Percentiles rank a stretch among this genome's conserved stretches.
Conservation (phyloP, 1,284 basidiomycete genomes). For the Ustilago esculenta region DNA sequence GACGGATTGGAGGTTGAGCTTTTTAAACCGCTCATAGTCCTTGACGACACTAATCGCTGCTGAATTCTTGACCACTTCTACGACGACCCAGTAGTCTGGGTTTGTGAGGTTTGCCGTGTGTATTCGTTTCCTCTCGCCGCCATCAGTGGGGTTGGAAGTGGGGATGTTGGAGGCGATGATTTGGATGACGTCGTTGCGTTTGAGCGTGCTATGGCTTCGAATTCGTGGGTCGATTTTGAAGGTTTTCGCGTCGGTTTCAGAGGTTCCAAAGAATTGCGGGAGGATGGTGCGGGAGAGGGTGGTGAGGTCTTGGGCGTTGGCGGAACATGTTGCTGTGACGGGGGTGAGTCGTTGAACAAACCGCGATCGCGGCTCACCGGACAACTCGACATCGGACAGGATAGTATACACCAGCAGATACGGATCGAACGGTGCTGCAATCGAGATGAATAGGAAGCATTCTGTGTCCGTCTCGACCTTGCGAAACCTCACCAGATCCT, state of each 20-base stretch:
- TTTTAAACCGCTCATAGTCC: slow-evolving; percentile 48
- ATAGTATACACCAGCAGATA: slow-evolving; percentile 40
- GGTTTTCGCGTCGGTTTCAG: slow-evolving; percentile 12
- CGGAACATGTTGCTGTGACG: slow-evolving; percentile 34
- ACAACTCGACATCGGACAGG: slow-evolving; percentile 44
- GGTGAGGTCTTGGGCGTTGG: slow-evolving; percentile 26
- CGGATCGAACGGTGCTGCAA: slow-evolving; percentile 34
- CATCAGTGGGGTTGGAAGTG: slow-evolving; percentile 9
- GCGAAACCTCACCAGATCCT: slow-evolving; percentile 28
- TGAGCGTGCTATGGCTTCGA: slow-evolving; percentile 49
- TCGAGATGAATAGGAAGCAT: slow-evolving; percentile 48
- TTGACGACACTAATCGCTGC: slow-evolving; percentile 51
- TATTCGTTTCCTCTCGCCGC: slow-evolving; percentile 7
- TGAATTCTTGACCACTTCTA: slow-evolving; percentile 55
- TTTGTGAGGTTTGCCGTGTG: slow-evolving; percentile 51
- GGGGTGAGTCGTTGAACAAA: slow-evolving; percentile 51
- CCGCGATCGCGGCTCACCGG: slow-evolving; percentile 51
- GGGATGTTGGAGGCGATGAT: slow-evolving; percentile 49
- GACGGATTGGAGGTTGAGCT: slow-evolving; percentile 53
- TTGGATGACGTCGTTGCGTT: slow-evolving; percentile 51
- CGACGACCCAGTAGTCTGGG: slow-evolving; percentile 54
- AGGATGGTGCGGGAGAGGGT: slow-evolving; percentile 28
- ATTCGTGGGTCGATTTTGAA: slow-evolving; percentile 62
- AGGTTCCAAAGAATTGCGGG: slow-evolving; percentile 25
- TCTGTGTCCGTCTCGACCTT: slow-evolving; percentile 52